These are phyloP conservation scores for Ophiostoma sp. DNA, from an alignment of 2,329 filamentous ascomycete species.

Conservation along the genomic window DNA sequence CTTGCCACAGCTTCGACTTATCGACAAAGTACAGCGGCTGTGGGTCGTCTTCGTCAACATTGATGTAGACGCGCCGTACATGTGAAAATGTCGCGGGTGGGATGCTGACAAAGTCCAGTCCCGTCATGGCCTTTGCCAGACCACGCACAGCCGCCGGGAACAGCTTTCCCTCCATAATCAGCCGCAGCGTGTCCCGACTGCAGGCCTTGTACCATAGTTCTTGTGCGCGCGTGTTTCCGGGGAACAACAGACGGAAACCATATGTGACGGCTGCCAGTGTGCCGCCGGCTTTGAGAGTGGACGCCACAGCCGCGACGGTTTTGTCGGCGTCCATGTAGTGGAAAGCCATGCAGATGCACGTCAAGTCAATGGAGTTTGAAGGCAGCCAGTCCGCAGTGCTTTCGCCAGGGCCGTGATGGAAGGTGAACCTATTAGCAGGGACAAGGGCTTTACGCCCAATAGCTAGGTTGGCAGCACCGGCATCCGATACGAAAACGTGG, in stretches of 20 bases:
- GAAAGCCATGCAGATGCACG: conserved; percentile 27
- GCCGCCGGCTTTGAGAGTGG: conserved; percentile 25
- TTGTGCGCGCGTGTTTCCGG: conserved; percentile 18
- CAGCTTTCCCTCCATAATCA: conserved; percentile 24
- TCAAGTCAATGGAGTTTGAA: conserved; percentile 25
- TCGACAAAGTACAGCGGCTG: conserved; percentile 2
- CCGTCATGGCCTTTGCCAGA: conserved; percentile 14
- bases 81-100: neutral
- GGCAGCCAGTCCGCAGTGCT: conserved; percentile 20
- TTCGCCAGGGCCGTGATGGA: conserved; percentile 20
- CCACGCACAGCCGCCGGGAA: conserved; percentile 27
- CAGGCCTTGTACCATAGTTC: conserved; percentile 25
- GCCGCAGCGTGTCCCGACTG: conserved; percentile 25
- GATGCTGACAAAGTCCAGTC: neutral
- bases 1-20: neutral
- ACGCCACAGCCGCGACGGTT: conserved; percentile 24
- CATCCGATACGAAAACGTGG: neutral
- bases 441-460: neutral
- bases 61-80: neutral
- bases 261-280: conserved; percentile 27
- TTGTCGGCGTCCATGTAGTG: conserved; percentile 27
- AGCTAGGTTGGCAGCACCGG: conserved; percentile 2
- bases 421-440: neutral
- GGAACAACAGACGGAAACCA: conserved; percentile 27
- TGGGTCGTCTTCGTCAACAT: neutral